Percentiles rank a stretch among this genome's conserved stretches.
phyloP scores from a whole-genome alignment of 139 green algal species.

The Zygnema cylindricum region DNA sequence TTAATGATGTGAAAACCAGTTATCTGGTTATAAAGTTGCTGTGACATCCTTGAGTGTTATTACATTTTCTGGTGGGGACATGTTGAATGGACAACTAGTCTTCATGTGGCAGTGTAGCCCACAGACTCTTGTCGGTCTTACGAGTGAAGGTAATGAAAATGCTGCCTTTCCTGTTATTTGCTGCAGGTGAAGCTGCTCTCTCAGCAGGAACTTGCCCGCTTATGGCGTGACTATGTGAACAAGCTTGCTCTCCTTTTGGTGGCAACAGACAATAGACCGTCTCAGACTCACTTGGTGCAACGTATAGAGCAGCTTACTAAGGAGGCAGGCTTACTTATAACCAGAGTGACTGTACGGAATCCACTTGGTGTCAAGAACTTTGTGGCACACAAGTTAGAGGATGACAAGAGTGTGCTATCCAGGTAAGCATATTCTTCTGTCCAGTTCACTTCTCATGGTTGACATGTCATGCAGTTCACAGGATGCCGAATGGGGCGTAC shows the following conservation, averaged over 20 bases:
- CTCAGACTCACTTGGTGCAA: neutral
- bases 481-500: too few species aligned
- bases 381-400: slow-evolving; percentile 7
- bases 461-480: too few species aligned
- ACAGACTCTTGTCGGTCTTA: too few species aligned
- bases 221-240: slow-evolving; percentile 21
- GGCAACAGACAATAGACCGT: neutral
- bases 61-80: too few species aligned
- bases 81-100: too few species aligned
- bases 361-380: slow-evolving; percentile 19
- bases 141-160: too few species aligned
- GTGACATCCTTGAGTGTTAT: too few species aligned
- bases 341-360: slow-evolving; percentile 4
- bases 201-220: neutral
- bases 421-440: slow-evolving; percentile 8
- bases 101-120: too few species aligned
- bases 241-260: slow-evolving; percentile 11
- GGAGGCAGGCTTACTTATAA: neutral
- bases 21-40: too few species aligned
- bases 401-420: slow-evolving; percentile 17
- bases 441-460: too few species aligned
- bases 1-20: too few species aligned
- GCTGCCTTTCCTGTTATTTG: neutral
- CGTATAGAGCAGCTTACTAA: slow-evolving; percentile 20
- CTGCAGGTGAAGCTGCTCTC: slow-evolving; percentile 25